A percentile compares a stretch with the other conserved stretches of the same genome.
Conservation (phyloP, 176 grass and related monocot species). For the Avena atlantica region DNA sequence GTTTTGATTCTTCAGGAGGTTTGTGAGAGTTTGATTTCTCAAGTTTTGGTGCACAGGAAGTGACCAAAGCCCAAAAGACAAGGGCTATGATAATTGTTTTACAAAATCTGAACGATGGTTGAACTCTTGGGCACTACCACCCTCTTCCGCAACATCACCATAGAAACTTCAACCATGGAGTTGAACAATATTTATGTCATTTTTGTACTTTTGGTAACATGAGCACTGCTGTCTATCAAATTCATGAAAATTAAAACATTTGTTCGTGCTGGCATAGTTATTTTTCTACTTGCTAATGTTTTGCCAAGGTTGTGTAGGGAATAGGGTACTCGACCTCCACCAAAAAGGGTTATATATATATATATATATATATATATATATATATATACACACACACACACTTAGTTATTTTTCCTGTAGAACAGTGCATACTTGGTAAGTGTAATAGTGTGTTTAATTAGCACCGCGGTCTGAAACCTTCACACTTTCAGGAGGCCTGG, state of each 20-base stretch:
- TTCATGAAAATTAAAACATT: slow-evolving; percentile 18
- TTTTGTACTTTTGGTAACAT: neutral
- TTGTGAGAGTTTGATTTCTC: neutral
- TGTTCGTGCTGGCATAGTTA: neutral
- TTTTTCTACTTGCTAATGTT: slow-evolving; percentile 3
- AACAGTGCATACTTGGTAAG: neutral
- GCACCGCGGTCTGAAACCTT: neutral
- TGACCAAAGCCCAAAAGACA: neutral
- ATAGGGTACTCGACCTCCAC: neutral
- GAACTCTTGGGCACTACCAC: neutral
- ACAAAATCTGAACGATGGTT: neutral
- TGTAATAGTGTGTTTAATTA: neutral
- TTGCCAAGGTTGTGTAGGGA: neutral
- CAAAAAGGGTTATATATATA: neutral
- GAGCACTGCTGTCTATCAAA: neutral
- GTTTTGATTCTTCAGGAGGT: neutral
- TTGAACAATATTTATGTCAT: neutral
- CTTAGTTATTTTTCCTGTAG: neutral
- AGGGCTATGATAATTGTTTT: neutral
- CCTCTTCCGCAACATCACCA: neutral
- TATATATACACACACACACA: too few relatives aligned
- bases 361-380: too few relatives aligned
- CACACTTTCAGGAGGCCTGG: slow-evolving; percentile 69
- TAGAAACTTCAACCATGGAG: neutral
- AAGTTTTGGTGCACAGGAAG: neutral